A percentile compares a stretch with the other conserved stretches of the same genome.
phyloP scores from a whole-genome alignment of 768 basidiomycete species.

The Boletus rufocinnamomeus region DNA sequence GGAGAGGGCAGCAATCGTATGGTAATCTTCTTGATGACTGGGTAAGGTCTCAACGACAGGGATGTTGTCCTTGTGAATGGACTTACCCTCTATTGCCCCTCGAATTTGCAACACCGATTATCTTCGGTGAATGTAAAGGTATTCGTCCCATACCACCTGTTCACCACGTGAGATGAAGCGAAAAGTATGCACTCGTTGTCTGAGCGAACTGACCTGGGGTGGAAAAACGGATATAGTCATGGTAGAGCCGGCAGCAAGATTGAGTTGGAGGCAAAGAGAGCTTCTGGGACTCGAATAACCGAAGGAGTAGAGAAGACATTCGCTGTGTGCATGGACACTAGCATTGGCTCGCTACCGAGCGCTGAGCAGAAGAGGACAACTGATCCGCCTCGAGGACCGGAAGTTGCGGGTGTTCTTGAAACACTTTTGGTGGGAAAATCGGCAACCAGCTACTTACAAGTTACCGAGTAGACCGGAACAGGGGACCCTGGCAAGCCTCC shows the following conservation, averaged over 20 bases:
- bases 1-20: conserved; percentile 73
- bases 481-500: neutral
- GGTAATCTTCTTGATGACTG: conserved; percentile 91
- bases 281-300: conserved; percentile 22
- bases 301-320: conserved; percentile 32
- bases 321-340: conserved; percentile 28
- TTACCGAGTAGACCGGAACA: neutral
- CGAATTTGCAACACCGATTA: conserved; percentile 74
- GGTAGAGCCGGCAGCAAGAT: conserved; percentile 44
- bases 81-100: conserved; percentile 73
- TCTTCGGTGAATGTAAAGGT: conserved; percentile 72
- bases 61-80: neutral
- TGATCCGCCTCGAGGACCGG: conserved; percentile 16
- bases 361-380: conserved; percentile 7
- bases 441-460: neutral
- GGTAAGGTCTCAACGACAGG: conserved; percentile 11
- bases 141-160: conserved; percentile 66
- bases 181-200: neutral
- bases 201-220: conserved; percentile 44
- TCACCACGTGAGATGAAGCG: conserved; percentile 12
- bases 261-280: conserved; percentile 13
- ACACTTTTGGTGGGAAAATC: conserved; percentile 22
- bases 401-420: conserved; percentile 3
- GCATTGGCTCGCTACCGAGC: conserved; percentile 32
- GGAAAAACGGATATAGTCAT: conserved; percentile 66